Base-by-base conservation (phyloP, 768 basidiomycete species). In the Suillus spraguei region DNA sequence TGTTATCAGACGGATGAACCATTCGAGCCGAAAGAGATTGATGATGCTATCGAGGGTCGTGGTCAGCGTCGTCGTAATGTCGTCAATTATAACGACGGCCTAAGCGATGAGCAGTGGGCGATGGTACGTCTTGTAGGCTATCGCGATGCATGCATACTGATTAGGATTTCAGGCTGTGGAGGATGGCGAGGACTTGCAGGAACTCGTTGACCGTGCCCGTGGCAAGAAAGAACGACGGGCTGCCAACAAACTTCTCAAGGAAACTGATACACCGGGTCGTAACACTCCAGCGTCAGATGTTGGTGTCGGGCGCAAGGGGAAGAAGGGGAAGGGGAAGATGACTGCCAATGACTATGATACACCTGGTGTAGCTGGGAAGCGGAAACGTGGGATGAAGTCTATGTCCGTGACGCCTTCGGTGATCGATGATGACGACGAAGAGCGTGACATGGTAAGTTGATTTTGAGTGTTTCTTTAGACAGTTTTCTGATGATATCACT, bases 21-120 rank as follows among this genome's bases (percentile, higher is more conserved):
- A 1, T 93, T 94, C 71, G 94, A 93, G 59, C 82, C 85, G 24
- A 80, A 83, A 62, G 79, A 85, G 54, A 74, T 88, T 8, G 80
- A 75, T 14, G 77, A 83, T 50, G 77, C 77, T 44, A 69, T 79
- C 33, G 86, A 94, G 72, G 95, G 95, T 61, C 87, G 95, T 65
- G 96, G 95, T 41, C 89, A 92, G 73, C 85, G 95, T 68, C 84
- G 87, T 64, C 84, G 94, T 67, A 92, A 88, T 63, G 83, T 90
- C 50, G 94, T 99, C 65, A 90, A 87, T 71, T 99, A 99, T 72
- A 96, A 91, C 64, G 97, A 98, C 72, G 95, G 95, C 17, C 82
- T 99, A 62, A 90, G 88, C 60, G 97, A 99, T 68, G 97, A 97
- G 71, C 90, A 95, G 68, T 97, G 94, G 91, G 87, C 94, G 38